Evolutionary conservation across 2,329 filamentous ascomycete genomes (phyloP).

Genomic region (Fusarium sp.): DNA sequence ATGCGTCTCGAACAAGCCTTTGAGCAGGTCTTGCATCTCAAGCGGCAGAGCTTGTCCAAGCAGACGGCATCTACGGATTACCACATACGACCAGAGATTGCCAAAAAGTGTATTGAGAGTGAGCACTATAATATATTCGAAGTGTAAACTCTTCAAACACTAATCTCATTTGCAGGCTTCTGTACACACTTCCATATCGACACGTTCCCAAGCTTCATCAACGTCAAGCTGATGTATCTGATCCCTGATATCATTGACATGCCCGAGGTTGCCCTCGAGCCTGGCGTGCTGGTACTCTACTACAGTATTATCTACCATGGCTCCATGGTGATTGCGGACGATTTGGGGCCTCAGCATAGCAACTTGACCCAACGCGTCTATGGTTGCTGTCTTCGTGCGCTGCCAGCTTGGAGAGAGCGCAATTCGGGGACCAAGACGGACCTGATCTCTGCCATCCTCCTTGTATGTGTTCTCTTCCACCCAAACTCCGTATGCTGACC

Average conservation of each 20-base stretch:
- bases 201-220: slow-evolving; percentile 9
- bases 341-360: neutral
- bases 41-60: neutral
- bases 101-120: slow-evolving; percentile 3
- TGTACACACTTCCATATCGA: slow-evolving; percentile 9
- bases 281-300: slow-evolving; percentile 7
- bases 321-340: neutral
- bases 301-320: slow-evolving; percentile 12
- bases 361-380: neutral
- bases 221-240: slow-evolving; percentile 10
- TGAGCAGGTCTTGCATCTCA: neutral
- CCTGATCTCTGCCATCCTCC: slow-evolving; percentile 4
- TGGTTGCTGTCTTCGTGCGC: slow-evolving; percentile 1
- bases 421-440: slow-evolving; percentile 3
- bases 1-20: slow-evolving; percentile 6
- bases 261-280: slow-evolving; percentile 4
- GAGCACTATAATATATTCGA: neutral
- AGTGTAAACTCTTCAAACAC: neutral
- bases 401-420: slow-evolving; percentile 2
- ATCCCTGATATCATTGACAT: slow-evolving; percentile 7
- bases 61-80: neutral
- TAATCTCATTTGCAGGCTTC: neutral
- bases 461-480: slow-evolving; percentile 3
- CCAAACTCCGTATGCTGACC: neutral
- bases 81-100: neutral